Evolutionary conservation across 441 rosid genomes (phyloP), one percentile per base, ranked within the genome.

Genomic region (Erysimum cheiri): DNA sequence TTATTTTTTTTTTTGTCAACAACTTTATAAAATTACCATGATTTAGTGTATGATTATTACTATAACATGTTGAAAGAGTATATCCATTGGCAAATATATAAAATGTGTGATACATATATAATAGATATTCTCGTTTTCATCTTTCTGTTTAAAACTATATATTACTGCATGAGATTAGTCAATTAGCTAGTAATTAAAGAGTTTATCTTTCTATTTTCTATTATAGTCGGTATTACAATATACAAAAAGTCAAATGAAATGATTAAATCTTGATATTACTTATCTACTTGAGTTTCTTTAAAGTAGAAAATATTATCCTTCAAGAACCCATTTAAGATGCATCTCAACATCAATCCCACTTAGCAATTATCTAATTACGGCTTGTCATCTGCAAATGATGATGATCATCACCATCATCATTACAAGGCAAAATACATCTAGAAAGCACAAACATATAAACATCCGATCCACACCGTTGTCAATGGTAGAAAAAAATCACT

Each of bases 261-360:
- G 78, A 74, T 67, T 43, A 26, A 1, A 17, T 29, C 54, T 36
- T 60, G 59, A 68, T 61, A 61, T 54, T 36, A 61, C 26, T 8
- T 35, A 37, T 40, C 35, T 44, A 54, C 64, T 35, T 60, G 63
- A 67, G 49, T 60, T 60, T 60, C 50, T 67, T 61, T 61, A 15
- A 8, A 53, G 48, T 67, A 60, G 13, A 67, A 36, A 68, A 67
- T 31, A 67, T 67, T 54, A 74, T 74, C 71, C 59, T 61, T 68
- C 22, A 17, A 68, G 28, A 60, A 54, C 22, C 50, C 35, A 22
- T 33, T 53, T 35, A 17, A 53, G 44, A 68, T 55, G 69, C 52
- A 52, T 74, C 56, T 59, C 48, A 60, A 44, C 44, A 59, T 40
- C 60, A 44, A 68, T 60, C 64, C 69, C 69, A 74, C 69, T 74